A percentile compares a stretch with the other conserved stretches of the same genome.
These are phyloP conservation scores for Solanum tacnaense DNA, from an alignment of 257 asterid genomes.

Conservation along the genomic window DNA sequence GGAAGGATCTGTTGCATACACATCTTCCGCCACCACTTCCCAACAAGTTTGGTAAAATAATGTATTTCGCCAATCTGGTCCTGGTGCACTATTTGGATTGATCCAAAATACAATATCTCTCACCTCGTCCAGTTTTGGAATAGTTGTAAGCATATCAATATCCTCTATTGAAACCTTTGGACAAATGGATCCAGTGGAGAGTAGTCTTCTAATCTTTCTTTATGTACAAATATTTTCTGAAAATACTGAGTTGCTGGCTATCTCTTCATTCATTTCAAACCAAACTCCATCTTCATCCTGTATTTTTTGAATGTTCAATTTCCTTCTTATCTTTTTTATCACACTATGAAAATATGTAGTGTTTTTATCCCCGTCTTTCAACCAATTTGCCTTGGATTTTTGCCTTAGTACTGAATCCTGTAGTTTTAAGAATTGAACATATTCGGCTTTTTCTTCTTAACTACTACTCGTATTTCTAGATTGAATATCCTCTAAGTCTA, in stretches of 20 bases:
- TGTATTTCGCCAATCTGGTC: background rate
- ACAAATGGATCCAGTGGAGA: background rate
- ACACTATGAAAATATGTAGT: background rate
- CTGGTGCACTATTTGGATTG: background rate
- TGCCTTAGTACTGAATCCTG: background rate
- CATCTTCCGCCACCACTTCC: background rate
- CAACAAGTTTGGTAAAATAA: background rate
- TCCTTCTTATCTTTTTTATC: background rate
- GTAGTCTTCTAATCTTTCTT: background rate
- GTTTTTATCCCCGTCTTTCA: background rate
- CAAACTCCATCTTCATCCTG: background rate
- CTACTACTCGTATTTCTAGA: background rate
- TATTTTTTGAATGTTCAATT: background rate
- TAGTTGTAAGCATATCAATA: background rate
- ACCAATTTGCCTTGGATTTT: background rate
- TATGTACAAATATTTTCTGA: background rate
- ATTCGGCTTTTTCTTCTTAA: background rate
- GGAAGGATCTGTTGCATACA: background rate
- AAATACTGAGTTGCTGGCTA: background rate
- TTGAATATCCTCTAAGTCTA: background rate
- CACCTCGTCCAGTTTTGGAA: background rate
- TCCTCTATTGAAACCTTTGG: background rate
- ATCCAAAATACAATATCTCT: background rate
- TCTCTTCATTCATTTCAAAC: background rate
- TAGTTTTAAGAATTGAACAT: background rate